Percentiles rank a stretch among this genome's conserved stretches.
These are phyloP conservation scores for Coprinellus micaceus DNA, from an alignment of 768 basidiomycete genomes.

Conservation along the genomic window DNA sequence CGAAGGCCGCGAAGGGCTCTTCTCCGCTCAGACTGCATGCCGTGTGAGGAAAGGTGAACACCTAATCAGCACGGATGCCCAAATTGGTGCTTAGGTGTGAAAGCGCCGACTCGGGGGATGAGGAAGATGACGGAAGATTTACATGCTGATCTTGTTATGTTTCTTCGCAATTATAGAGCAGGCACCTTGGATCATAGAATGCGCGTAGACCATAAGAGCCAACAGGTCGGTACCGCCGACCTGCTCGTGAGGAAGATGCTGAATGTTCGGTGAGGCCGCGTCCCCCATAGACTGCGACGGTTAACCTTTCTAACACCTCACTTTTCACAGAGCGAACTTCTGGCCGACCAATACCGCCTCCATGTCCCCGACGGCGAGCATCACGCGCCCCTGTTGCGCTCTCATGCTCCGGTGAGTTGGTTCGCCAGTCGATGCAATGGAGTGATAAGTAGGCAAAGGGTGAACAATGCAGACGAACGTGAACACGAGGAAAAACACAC, in stretches of 20 bases:
- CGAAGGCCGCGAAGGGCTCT: neutral
- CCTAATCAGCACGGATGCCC: too few species aligned
- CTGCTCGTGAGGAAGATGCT: neutral
- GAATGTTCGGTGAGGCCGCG: neutral
- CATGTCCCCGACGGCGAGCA: neutral
- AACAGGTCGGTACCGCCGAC: neutral
- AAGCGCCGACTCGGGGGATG: too few species aligned
- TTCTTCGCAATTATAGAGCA: neutral
- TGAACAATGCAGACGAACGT: neutral
- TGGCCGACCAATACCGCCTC: neutral
- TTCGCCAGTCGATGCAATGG: neutral
- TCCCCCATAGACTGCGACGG: neutral
- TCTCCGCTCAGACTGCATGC: neutral
- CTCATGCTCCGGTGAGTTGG: neutral
- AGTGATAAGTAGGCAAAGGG: too few species aligned
- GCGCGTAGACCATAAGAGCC: neutral
- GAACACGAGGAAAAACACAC: neutral
- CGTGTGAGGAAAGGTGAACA: too few species aligned
- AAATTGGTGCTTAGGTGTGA: too few species aligned
- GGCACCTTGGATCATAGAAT: neutral
- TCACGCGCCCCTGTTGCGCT: neutral
- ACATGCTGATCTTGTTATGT: neutral
- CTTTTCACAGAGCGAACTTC: conserved; percentile 2
- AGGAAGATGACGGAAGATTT: neutral
- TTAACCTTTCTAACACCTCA: neutral